Evolutionary conservation across 2,329 filamentous ascomycete genomes (phyloP).

Genomic region (Gaeumannomyces sp.): DNA sequence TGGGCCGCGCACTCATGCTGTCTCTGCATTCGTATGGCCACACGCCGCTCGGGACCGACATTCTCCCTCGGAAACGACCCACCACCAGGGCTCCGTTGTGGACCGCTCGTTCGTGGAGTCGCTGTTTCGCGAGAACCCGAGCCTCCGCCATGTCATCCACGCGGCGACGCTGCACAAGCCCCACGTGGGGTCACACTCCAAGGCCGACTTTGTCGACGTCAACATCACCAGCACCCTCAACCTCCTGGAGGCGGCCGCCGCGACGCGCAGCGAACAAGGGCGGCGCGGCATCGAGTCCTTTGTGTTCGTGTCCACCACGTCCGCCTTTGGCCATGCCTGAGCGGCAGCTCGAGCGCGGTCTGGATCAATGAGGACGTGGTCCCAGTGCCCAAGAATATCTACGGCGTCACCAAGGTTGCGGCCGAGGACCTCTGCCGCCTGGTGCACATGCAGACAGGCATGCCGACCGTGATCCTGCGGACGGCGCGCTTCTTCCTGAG

Average conservation of each 20-base stretch:
- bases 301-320: constrained; percentile 40
- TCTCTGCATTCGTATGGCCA: constrained; percentile 32
- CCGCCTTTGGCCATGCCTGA: constrained; percentile 36
- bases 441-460: constrained; percentile 28
- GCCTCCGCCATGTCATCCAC: constrained; percentile 36
- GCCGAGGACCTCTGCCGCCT: constrained; percentile 42
- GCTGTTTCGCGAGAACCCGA: constrained; percentile 24
- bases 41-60: constrained; percentile 37
- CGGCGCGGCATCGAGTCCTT: constrained; percentile 29
- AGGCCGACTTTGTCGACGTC: constrained; percentile 35
- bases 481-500: constrained; percentile 39
- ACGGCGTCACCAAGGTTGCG: constrained; percentile 41
- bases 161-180: constrained; percentile 42
- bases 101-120: constrained; percentile 27
- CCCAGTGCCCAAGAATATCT: constrained; percentile 40
- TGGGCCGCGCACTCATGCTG: constrained; percentile 40
- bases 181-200: constrained; percentile 38
- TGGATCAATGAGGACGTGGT: constrained; percentile 38
- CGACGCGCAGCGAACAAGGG: neutral
- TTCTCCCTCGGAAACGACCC: constrained; percentile 32
- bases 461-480: constrained; percentile 39
- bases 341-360: constrained; percentile 29
- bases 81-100: constrained; percentile 29
- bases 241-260: constrained; percentile 34
- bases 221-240: constrained; percentile 38